Evolutionary conservation across 169 alveolate species (phyloP), one percentile per base, ranked within the genome.

Genomic region (Ichthyophthirius multifiliis): DNA sequence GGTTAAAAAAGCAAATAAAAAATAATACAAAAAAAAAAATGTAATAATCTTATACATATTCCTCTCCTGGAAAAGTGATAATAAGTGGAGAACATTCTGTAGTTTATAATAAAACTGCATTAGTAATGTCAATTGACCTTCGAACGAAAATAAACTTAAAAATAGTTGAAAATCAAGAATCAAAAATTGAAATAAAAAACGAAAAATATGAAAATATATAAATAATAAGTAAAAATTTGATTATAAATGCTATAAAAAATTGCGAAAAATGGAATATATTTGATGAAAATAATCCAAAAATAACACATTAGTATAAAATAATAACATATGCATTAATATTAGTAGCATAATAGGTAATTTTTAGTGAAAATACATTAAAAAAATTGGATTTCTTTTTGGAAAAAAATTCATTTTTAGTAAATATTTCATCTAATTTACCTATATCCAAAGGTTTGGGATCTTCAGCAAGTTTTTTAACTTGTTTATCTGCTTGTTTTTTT

Each of bases 81-180:
- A 75, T 88, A 65, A 73, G 86, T 27, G 93, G 93, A 32, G 93
- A 88, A 64, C 90, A 88, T 63, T 88, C 93, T 5, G 93, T 88
- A 0, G 93, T 88, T 1, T 88, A 88, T 65, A 85, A 83, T 12
- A 88, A 88, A 43, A 83, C 81, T 23, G 93, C 90, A 18, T 31
- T 88, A 30, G 88, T 82, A 7, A 75, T 88, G 83, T 83, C 89
- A 3, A 74, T 88, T 10, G 83, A 84, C 48, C 76, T 84, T 47
- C 43, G 63, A 48, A 84, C 90, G 3, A 46, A 80, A 74, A 65
- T 82, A 65, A 13, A 41, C 41, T 44, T 88, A 34, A 30, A 18
- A 41, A 43, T 71, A 18, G 30, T 12, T 20, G 46, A 76, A 47
- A 67, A 78, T 10, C 30, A 71, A 43, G n/a, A 65, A 64, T 15